Evolutionary conservation across 1,284 basidiomycete species (phyloP).

Genomic region (Moesziomyces globuligerus): DNA sequence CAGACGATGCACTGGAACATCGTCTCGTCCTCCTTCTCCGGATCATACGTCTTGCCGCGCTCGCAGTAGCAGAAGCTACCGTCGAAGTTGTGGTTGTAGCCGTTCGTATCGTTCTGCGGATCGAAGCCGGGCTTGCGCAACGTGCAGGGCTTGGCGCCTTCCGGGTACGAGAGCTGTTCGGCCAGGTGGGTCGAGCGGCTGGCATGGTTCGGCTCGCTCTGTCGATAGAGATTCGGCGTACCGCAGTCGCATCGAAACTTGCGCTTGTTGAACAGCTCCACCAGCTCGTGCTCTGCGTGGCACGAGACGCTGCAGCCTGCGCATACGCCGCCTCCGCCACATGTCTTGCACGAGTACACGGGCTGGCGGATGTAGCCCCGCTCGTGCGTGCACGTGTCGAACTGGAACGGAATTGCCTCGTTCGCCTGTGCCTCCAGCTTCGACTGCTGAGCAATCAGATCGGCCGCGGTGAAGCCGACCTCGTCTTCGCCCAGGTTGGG

Average conservation of each 20-base stretch:
- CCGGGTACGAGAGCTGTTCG: constrained; percentile 37
- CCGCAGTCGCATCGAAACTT: constrained; percentile 66
- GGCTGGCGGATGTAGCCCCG: constrained; percentile 67
- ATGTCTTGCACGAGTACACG: constrained; percentile 66
- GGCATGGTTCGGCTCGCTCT: constrained; percentile 28
- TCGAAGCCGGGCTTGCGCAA: constrained; percentile 54
- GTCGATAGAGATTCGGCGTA: constrained; percentile 51
- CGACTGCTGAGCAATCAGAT: constrained; percentile 66
- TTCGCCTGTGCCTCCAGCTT: constrained; percentile 67
- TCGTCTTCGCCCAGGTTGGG: constrained; percentile 49
- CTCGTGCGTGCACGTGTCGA: constrained; percentile 68
- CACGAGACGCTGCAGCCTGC: constrained; percentile 68
- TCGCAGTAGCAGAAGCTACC: constrained; percentile 69
- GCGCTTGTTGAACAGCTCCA: constrained; percentile 66
- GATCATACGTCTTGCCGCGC: constrained; percentile 66
- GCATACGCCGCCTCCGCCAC: constrained; percentile 68
- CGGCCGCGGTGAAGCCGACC: constrained; percentile 63
- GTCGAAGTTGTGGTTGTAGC: constrained; percentile 67
- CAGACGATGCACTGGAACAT: constrained; percentile 69
- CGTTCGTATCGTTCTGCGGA: constrained; percentile 58
- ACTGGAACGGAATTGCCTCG: constrained; percentile 67
- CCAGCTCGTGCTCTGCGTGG: constrained; percentile 67
- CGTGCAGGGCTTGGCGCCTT: constrained; percentile 43
- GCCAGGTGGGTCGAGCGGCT: constrained; percentile 7
- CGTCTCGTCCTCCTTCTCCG: constrained; percentile 67